Conservation (phyloP, 371 early-diverging fungal genomes). For the Catenaria anguillulae region DNA sequence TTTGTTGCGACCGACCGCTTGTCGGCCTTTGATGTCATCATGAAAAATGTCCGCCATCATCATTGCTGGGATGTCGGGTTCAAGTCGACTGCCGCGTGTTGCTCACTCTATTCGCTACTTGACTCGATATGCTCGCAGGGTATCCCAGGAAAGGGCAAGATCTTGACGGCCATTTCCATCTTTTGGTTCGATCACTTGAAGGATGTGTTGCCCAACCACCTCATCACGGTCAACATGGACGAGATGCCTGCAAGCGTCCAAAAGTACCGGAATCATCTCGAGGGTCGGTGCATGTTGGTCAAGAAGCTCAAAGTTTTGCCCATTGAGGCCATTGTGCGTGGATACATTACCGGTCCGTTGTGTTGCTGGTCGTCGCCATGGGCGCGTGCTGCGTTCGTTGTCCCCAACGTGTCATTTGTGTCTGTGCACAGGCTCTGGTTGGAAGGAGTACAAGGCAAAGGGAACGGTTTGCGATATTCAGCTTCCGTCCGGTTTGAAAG, state of each 20-base stretch:
- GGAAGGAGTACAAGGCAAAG: slow-evolving; percentile 81
- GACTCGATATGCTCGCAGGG: slow-evolving; percentile 48
- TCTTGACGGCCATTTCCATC: slow-evolving; percentile 77
- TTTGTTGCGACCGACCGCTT: slow-evolving; percentile 96
- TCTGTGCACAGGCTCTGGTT: too few species aligned
- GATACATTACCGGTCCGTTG: slow-evolving; percentile 72
- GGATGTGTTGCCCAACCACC: slow-evolving; percentile 76
- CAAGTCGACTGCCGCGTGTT: too few species aligned
- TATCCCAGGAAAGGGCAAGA: slow-evolving; percentile 88
- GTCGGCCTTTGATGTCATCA: slow-evolving; percentile 93
- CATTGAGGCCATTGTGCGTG: slow-evolving; percentile 93
- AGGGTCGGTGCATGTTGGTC: slow-evolving; percentile 80
- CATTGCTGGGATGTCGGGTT: too few species aligned
- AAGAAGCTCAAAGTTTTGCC: slow-evolving; percentile 85
- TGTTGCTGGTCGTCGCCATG: background rate
- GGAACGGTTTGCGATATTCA: slow-evolving; percentile 85
- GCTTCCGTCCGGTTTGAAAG: slow-evolving; percentile 61
- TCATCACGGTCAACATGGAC: slow-evolving; percentile 82
- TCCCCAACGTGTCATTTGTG: slow-evolving; percentile 25
- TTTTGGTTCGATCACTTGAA: slow-evolving; percentile 85
- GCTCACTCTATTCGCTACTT: too few species aligned
- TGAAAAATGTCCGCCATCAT: slow-evolving; percentile 72
- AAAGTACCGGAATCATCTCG: slow-evolving; percentile 70
- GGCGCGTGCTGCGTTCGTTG: background rate
- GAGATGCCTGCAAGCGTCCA: slow-evolving; percentile 79